Conservation (phyloP, 2,329 filamentous ascomycete species). For the Claviceps sp. region DNA sequence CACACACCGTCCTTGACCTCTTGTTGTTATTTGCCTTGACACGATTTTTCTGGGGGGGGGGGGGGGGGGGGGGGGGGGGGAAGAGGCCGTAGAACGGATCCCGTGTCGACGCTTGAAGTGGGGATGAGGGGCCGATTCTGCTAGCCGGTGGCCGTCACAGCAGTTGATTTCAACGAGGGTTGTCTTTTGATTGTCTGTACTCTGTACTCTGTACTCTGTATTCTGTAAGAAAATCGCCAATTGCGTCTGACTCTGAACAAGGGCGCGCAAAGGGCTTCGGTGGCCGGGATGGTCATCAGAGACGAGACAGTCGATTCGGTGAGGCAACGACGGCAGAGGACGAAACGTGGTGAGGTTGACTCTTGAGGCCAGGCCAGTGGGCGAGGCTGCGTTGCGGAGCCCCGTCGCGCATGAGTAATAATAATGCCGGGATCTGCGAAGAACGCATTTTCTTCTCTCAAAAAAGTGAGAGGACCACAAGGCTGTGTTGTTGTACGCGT, state of each 20-base stretch:
- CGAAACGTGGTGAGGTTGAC: background rate
- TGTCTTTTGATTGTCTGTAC: no score
- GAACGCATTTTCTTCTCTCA: background rate
- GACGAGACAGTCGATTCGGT: background rate
- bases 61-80: background rate
- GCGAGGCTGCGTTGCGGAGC: background rate
- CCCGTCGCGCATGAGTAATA: background rate
- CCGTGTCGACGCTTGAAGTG: constrained; percentile 2
- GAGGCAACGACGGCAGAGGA: background rate
- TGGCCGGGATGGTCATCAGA: background rate
- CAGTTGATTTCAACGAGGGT: background rate
- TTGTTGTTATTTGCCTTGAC: background rate
- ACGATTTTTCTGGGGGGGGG: background rate
- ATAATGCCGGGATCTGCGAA: background rate
- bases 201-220: no score
- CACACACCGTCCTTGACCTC: background rate
- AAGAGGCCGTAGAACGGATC: background rate
- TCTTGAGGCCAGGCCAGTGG: background rate
- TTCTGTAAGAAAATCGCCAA: no score
- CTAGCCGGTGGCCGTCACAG: background rate
- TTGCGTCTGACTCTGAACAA: no score
- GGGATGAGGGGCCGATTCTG: background rate
- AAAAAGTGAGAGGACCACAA: background rate
- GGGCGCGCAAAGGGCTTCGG: no score
- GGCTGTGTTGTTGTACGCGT: background rate